Percentiles rank a stretch among this genome's conserved stretches.
These are phyloP conservation scores for Camptophora hylomeconis DNA, from an alignment of 2,329 filamentous ascomycete species.

Conservation along the genomic window DNA sequence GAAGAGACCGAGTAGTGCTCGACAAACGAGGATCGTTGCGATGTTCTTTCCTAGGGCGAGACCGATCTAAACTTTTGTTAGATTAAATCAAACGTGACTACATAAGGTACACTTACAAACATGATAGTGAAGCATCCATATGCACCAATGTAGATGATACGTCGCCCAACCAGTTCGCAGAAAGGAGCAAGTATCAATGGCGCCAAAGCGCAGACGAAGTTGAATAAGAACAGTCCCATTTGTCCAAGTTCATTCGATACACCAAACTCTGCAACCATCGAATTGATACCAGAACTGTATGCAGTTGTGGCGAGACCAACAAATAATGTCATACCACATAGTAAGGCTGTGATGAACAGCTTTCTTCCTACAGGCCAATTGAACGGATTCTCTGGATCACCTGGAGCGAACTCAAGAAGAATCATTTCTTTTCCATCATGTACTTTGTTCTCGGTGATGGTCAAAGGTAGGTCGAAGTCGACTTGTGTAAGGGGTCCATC, in stretches of 20 bases:
- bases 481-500: no score
- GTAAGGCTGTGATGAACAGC: conserved; percentile 32
- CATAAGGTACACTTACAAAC: no score
- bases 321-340: conserved; percentile 41
- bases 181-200: conserved; percentile 37
- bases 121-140: conserved; percentile 34
- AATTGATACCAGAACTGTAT: conserved; percentile 36
- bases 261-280: conserved; percentile 34
- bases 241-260: conserved; percentile 32
- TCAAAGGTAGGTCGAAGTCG: conserved; percentile 37
- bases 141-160: conserved; percentile 33
- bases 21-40: conserved; percentile 34
- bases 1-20: conserved; percentile 35
- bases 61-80: no score
- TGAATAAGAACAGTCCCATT: conserved; percentile 38
- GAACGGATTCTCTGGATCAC: conserved; percentile 39
- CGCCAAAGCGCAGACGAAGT: conserved; percentile 35
- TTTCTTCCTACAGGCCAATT: conserved; percentile 36
- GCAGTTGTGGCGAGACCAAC: conserved; percentile 42
- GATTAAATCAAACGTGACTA: no score
- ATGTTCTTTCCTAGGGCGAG: conserved; percentile 36
- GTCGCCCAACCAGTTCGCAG: conserved; percentile 36
- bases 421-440: conserved; percentile 34
- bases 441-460: conserved; percentile 29
- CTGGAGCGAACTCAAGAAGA: conserved; percentile 33